Evolutionary conservation across 495 filamentous ascomycete genomes (phyloP).

Genomic region (Hypoxylon fragiforme): DNA sequence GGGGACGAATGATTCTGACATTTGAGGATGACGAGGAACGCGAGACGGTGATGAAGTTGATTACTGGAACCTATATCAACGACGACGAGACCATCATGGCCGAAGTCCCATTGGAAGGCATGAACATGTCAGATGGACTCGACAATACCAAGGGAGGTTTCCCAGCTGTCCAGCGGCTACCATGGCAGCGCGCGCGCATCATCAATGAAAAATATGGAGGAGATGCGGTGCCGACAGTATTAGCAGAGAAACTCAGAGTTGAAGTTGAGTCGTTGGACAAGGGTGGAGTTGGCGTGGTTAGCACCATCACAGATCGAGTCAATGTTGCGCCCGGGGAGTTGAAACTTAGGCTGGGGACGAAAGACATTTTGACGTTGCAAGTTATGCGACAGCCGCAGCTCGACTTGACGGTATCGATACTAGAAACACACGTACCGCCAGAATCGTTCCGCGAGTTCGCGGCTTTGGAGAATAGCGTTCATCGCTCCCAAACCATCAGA

Average conservation of each 20-base stretch:
- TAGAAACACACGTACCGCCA: conserved; percentile 62
- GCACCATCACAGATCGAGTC: conserved; percentile 70
- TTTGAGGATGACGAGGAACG: conserved; percentile 72
- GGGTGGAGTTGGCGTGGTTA: conserved; percentile 50
- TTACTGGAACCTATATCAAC: conserved; percentile 66
- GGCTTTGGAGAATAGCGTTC: conserved; percentile 53
- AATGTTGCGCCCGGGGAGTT: conserved; percentile 77
- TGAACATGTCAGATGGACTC: conserved; percentile 64
- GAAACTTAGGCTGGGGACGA: conserved; percentile 62
- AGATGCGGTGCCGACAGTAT: conserved; percentile 58
- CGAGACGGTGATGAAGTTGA: conserved; percentile 63
- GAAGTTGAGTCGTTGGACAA: conserved; percentile 61
- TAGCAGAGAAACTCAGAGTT: conserved; percentile 71
- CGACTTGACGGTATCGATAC: conserved; percentile 69
- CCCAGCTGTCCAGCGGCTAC: conserved; percentile 49
- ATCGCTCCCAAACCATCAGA: conserved; percentile 49
- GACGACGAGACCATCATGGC: conserved; percentile 63
- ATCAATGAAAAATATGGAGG: conserved; percentile 58
- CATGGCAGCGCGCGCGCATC: conserved; percentile 52
- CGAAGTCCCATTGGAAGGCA: conserved; percentile 62
- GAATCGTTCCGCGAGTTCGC: conserved; percentile 59
- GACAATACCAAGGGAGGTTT: conserved; percentile 46
- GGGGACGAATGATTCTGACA: conserved; percentile 70
- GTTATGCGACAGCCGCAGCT: conserved; percentile 66
- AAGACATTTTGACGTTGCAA: conserved; percentile 61